These are phyloP conservation scores for Hypomyces perniciosus DNA, from an alignment of 2,329 filamentous ascomycete species.

Conservation along the genomic window DNA sequence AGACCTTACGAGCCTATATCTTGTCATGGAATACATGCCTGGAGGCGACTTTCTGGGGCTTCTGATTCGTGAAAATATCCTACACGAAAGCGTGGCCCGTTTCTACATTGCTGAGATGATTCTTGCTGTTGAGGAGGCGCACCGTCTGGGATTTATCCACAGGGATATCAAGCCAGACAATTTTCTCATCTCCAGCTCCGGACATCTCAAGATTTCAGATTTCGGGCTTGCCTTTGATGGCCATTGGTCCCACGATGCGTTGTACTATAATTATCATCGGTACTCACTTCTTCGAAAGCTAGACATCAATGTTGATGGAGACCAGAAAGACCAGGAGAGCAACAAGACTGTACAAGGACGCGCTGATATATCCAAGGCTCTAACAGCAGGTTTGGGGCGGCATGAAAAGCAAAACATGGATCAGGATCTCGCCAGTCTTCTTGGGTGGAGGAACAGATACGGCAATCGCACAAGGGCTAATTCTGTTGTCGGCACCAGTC, in stretches of 20 bases:
- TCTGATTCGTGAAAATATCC: constrained; percentile 75
- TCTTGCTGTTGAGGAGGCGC: constrained; percentile 85
- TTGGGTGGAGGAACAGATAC: constrained; percentile 64
- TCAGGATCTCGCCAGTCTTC: constrained; percentile 36
- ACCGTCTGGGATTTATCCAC: constrained; percentile 84
- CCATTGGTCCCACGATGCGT: constrained; percentile 86
- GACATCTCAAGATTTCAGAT: constrained; percentile 92
- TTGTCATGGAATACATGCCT: constrained; percentile 98
- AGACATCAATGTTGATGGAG: constrained; percentile 66
- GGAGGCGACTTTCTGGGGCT: constrained; percentile 90
- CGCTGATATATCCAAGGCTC: constrained; percentile 26
- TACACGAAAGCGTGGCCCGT: constrained; percentile 70
- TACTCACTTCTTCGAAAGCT: constrained; percentile 73
- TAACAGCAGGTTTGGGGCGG: constrained; percentile 26
- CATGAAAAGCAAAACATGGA: constrained; percentile 27
- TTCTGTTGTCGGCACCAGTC: constrained; percentile 89
- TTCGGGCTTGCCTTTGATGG: constrained; percentile 95
- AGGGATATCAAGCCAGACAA: constrained; percentile 97
- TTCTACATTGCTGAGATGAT: constrained; percentile 97
- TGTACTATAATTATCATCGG: constrained; percentile 78
- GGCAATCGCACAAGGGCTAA: constrained; percentile 68
- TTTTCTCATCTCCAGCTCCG: constrained; percentile 81
- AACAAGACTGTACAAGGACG: constrained; percentile 31
- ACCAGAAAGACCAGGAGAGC: constrained; percentile 61
- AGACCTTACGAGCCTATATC: constrained; percentile 74